phyloP scores from a whole-genome alignment of 768 basidiomycete species.

The Collybiopsis luxurians region DNA sequence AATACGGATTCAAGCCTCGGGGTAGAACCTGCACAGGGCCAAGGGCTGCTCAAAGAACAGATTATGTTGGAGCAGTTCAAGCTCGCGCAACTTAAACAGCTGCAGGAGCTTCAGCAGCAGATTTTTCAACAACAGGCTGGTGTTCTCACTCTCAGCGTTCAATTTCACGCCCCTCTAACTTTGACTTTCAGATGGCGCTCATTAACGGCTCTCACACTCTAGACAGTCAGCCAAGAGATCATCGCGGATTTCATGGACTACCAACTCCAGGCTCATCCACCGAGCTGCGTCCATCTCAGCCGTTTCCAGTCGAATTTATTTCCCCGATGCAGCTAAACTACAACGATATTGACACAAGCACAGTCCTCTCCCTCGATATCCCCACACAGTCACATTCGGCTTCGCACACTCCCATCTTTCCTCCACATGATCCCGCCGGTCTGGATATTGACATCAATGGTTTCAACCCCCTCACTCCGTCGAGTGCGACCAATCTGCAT shows the following conservation, averaged over 20 bases:
- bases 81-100: constrained; percentile 71
- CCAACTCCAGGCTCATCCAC: constrained; percentile 70
- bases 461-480: not conserved
- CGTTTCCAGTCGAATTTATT: constrained; percentile 53
- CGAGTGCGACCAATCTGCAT: not conserved
- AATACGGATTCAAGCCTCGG: constrained; percentile 29
- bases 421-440: constrained; percentile 15
- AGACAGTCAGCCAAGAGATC: constrained; percentile 4
- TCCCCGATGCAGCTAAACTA: constrained; percentile 60
- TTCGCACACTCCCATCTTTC: constrained; percentile 25
- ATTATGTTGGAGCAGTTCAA: constrained; percentile 56
- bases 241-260: constrained; percentile 38
- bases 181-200: constrained; percentile 56
- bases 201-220: constrained; percentile 35
- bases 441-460: not conserved
- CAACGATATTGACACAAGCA: constrained; percentile 13
- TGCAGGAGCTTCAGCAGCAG: constrained; percentile 78
- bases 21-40: constrained; percentile 40
- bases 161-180: constrained; percentile 2
- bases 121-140: constrained; percentile 87
- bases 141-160: not conserved
- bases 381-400: constrained; percentile 14
- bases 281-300: constrained; percentile 65
- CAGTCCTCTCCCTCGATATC: not conserved
- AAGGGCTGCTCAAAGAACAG: constrained; percentile 6